phyloP scores from a whole-genome alignment of 108 stramenopile species.

The Pseudonitzschia delicatissima region DNA sequence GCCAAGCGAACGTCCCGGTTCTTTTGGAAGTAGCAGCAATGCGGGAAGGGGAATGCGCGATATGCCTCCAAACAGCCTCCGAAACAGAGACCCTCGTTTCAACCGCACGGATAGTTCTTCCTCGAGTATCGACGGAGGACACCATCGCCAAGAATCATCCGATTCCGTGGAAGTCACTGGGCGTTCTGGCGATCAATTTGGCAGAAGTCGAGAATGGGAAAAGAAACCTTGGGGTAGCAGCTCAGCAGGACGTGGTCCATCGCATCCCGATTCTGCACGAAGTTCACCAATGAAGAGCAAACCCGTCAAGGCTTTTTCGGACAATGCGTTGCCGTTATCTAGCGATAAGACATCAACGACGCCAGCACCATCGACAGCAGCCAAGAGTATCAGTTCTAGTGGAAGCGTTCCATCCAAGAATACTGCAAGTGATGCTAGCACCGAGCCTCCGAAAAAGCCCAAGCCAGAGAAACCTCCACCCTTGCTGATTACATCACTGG shows the following conservation, averaged over 20 bases:
- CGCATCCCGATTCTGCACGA: background rate
- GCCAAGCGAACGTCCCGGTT: background rate
- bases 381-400: background rate
- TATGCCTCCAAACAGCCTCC: background rate
- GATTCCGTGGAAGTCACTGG: background rate
- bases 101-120: conserved; percentile 1
- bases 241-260: background rate
- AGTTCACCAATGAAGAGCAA: background rate
- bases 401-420: too few species aligned
- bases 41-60: background rate
- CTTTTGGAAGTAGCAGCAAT: background rate
- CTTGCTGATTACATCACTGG: conserved; percentile 15
- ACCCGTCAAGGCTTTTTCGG: conserved; percentile 1
- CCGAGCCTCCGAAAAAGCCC: background rate
- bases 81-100: conserved; percentile 8
- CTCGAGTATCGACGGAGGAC: background rate
- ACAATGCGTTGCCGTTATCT: background rate
- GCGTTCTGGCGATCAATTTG: conserved; percentile 5
- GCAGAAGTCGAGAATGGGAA: conserved; percentile 6
- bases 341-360: background rate
- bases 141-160: background rate
- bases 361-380: background rate
- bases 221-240: background rate
- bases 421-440: background rate
- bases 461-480: conserved; percentile 15